Conservation (phyloP, 805 yeast genomes). For the Blastobotrys peoriensis region DNA sequence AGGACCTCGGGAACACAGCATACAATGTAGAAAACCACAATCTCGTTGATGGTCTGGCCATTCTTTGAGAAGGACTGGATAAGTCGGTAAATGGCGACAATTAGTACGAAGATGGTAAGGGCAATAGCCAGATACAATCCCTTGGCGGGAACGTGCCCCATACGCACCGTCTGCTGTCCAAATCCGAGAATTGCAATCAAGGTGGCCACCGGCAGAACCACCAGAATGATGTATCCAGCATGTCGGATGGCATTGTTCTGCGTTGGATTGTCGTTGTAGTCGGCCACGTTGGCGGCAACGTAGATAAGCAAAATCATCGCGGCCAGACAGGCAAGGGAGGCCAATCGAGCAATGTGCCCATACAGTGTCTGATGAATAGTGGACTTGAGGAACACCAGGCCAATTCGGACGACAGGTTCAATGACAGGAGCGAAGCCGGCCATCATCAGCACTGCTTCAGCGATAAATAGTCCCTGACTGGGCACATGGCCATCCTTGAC, state of each 20-base stretch:
- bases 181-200: not conserved
- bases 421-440: slow-evolving; percentile 1
- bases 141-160: not conserved
- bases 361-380: not conserved
- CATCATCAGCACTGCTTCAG: not conserved
- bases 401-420: not conserved
- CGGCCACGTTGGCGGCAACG: not conserved
- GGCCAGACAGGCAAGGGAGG: not conserved
- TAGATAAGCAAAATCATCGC: not conserved
- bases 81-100: not conserved
- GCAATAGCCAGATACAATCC: not conserved
- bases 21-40: not conserved
- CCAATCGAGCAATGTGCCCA: not conserved
- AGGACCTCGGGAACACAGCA: not conserved
- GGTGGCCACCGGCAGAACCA: not conserved
- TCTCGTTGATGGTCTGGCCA: not conserved
- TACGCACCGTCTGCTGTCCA: not conserved
- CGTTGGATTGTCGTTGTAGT: not conserved
- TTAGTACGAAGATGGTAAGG: not conserved
- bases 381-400: not conserved
- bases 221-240: not conserved
- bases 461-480: not conserved
- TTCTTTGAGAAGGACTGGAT: slow-evolving; percentile 1
- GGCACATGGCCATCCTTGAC: slow-evolving; percentile 1
- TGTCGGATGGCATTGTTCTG: slow-evolving; percentile 1